Evolutionary conservation across 1,284 basidiomycete genomes (phyloP), one percentile per base, ranked within the genome.

Genomic region (Puccinia triticina): DNA sequence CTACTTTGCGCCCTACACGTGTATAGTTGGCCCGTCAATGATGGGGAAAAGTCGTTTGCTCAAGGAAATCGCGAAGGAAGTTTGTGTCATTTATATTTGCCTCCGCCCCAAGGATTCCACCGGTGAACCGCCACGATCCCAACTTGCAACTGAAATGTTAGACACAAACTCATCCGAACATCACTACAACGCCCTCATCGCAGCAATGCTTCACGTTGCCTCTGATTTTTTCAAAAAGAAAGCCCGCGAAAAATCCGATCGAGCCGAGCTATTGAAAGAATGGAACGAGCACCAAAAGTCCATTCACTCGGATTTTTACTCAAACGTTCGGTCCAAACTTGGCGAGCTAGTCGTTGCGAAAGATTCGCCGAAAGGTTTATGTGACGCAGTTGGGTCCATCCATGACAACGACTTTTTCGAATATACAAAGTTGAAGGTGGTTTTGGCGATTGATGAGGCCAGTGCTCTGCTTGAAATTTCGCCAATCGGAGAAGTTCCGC

Each of bases 41-140:
- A 32, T 5, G 11, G 61, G 61, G 14, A 64, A 64, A 64, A 64
- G 7, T 7, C 61, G 61, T 5, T 26, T 64, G 11, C 26, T 64
- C 5, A 64, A 32, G 61, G 61, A 64, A 37, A 7, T 64, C 18
- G 26, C n/a, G 26, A 14, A 64, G 26, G 29, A 64, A 37, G 34
- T 64, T 64, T 64, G 61, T 64, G 61, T 64, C 61, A 21, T 64
- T 4, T 64, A 64, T 64, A 64, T 64, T 37, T 64, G 61, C 26
- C 61, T 64, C 34, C 61, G 61, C 7, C 61, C 61, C 61, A 2
- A 4, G 11, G 5, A 64, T 21, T 64, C 61, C 26, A 64, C 7
- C 26, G 61, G 61, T 5, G 26, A 64, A 29, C 61, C 61, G 5
- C 5, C 5, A 32, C 26, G 61, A 8, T 64, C 61, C 34, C 34